Base-by-base conservation (phyloP, 345 rosid species). In the Triadica sebifera region DNA sequence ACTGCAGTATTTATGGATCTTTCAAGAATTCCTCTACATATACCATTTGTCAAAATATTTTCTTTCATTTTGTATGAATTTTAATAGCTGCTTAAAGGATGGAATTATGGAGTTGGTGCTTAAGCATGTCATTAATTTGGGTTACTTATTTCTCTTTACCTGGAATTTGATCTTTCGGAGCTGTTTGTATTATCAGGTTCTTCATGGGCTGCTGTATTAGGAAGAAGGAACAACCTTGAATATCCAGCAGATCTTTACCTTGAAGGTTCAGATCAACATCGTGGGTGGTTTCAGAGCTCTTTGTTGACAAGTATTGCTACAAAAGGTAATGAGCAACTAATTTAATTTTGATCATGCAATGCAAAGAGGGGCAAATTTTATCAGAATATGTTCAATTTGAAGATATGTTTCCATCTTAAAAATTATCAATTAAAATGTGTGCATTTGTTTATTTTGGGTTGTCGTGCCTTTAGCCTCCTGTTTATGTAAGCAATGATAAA, bases 231-330 rank as follows among this genome's bases (percentile, higher is more conserved):
- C 39, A 84, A 81, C 77, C 89, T 89, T 83, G 81, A 70, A 77
- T 89, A 84, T 75, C 97, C 97, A 20, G 98, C 97, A 66, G 97
- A 94, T 70, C 78, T 94, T 67, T 94, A 90, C 84, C 91, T 94
- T 78, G 98, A 94, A 85, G 97, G 98, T 66, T 86, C 98, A 77
- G 97, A 94, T 85, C 98, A 94, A 84, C 97, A 94, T 82, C 97
- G 97, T 73, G 98, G 98, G 75, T 94, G 97, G 98, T 94, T 94
- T 76, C 97, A 94, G 79, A 94, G 98, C 85, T 92, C 97, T 24
- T 84, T 94, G 81, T 77, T 94, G 70, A 94, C 98, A 74, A 83
- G 98, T 84, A 86, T 91, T 50, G 98, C 97, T 41, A 89, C 95
- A 69, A 84, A 85, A 89, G 97, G 98, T 91, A 81, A 69, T 62